A percentile compares a stretch with the other conserved stretches of the same genome.
These are phyloP conservation scores for Alternaria brassicae DNA, from an alignment of 2,329 filamentous ascomycete genomes.

Conservation along the genomic window DNA sequence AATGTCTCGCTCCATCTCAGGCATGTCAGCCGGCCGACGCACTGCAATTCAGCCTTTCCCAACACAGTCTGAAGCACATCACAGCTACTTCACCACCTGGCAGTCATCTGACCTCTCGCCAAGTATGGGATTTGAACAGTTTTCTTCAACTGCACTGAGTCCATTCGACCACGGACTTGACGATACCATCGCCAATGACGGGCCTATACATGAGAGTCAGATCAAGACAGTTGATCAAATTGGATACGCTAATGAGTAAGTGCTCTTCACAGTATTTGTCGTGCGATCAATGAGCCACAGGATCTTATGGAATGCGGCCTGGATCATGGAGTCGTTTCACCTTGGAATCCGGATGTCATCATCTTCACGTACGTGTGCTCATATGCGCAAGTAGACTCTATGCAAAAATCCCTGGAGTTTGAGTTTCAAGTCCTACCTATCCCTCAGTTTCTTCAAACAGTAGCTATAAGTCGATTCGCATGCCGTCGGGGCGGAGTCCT, in stretches of 20 bases:
- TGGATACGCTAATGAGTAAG: constrained; percentile 13
- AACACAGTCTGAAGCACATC: not conserved
- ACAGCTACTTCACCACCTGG: not conserved
- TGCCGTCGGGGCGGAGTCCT: not conserved
- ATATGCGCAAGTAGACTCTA: not conserved
- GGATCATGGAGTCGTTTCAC: not conserved
- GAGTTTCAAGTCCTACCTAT: not conserved
- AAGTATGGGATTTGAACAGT: not conserved
- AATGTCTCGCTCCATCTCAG: constrained; percentile 20
- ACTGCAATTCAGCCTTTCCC: not conserved
- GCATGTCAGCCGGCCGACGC: constrained; percentile 1
- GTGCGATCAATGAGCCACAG: constrained; percentile 6
- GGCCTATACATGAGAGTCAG: not conserved
- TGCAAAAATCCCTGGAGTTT: not conserved
- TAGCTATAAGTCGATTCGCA: not conserved
- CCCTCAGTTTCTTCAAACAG: no score
- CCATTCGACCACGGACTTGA: constrained; percentile 2
- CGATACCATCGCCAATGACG: not conserved
- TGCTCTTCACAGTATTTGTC: constrained; percentile 8
- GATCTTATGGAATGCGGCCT: not conserved
- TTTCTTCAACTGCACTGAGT: not conserved
- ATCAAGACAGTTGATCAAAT: not conserved
- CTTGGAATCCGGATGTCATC: not conserved
- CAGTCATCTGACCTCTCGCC: not conserved
- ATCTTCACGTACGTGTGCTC: not conserved